phyloP scores from a whole-genome alignment of 306 rosid species.

The Calophaca sinica region DNA sequence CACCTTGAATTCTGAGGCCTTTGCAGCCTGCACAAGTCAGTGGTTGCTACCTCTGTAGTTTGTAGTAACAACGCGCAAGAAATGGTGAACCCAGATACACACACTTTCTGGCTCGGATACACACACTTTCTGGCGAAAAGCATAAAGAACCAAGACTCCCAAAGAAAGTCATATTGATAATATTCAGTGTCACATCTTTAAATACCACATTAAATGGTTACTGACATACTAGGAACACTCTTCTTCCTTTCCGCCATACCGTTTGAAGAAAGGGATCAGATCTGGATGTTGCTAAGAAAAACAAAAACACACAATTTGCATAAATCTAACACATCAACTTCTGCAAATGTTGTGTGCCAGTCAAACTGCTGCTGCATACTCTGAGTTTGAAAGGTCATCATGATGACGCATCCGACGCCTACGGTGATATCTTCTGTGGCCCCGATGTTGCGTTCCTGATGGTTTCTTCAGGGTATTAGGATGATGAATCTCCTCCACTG shows the following conservation, averaged over 20 bases:
- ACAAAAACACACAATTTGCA: neutral
- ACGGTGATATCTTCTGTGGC: conserved; percentile 69
- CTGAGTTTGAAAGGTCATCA: conserved; percentile 45
- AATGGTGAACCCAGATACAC: neutral
- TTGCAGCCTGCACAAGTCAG: neutral
- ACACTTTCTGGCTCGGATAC: neutral
- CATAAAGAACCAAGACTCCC: neutral
- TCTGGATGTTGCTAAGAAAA: conserved; percentile 16
- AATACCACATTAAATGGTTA: neutral
- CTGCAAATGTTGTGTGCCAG: conserved; percentile 13
- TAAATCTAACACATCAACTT: conserved; percentile 6
- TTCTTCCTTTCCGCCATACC: neutral
- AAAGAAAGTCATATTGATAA: neutral
- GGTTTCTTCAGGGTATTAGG: conserved; percentile 51
- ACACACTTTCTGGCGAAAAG: conserved; percentile 21
- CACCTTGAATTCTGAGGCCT: neutral
- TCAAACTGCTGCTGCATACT: conserved; percentile 40
- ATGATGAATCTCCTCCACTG: conserved; percentile 59
- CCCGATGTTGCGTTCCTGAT: conserved; percentile 50
- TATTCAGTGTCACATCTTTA: neutral
- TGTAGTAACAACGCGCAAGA: neutral
- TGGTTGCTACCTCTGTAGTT: neutral
- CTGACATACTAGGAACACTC: neutral
- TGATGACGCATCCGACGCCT: conserved; percentile 65
- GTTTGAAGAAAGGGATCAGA: conserved; percentile 3